These are phyloP conservation scores for Pseudozyma tsukubaensis DNA, from an alignment of 1,284 basidiomycete genomes.

Conservation along the genomic window DNA sequence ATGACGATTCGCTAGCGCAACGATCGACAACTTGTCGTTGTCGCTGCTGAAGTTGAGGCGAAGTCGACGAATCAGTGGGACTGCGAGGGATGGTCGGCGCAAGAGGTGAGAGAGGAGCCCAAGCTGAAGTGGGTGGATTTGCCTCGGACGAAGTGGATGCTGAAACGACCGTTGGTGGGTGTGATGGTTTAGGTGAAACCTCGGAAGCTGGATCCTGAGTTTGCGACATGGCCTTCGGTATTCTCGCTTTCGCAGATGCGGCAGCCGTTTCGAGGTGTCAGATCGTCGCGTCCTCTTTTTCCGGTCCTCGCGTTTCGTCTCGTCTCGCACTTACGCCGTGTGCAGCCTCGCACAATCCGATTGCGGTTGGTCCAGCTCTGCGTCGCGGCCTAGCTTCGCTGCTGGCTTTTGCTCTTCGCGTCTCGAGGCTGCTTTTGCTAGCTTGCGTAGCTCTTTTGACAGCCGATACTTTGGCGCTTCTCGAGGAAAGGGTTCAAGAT, in stretches of 20 bases:
- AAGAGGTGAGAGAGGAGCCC: not conserved
- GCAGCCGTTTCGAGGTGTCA: constrained; percentile 14
- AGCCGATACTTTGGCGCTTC: not conserved
- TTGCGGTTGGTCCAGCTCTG: not conserved
- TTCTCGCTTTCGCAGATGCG: not conserved
- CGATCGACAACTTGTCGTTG: constrained; percentile 11
- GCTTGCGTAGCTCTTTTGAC: not conserved
- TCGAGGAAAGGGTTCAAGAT: not conserved
- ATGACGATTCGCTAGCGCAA: constrained; percentile 23
- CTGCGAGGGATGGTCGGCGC: not conserved
- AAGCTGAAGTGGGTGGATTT: constrained; percentile 3
- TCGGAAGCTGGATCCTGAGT: constrained; percentile 21
- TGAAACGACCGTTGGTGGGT: constrained; percentile 6
- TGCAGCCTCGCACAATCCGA: constrained; percentile 9
- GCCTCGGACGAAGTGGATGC: constrained; percentile 14
- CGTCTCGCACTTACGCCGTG: not conserved
- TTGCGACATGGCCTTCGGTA: constrained; percentile 28
- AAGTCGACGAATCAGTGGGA: not conserved
- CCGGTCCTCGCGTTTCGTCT: not conserved
- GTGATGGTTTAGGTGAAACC: constrained; percentile 29
- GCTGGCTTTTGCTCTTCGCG: not conserved
- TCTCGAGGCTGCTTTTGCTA: not conserved
- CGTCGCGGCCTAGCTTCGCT: not conserved
- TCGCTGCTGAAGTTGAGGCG: constrained; percentile 15
- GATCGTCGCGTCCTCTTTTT: constrained; percentile 18